phyloP scores from a whole-genome alignment of 192 early-diverging fungal species.

The Dimargaris verticillata region DNA sequence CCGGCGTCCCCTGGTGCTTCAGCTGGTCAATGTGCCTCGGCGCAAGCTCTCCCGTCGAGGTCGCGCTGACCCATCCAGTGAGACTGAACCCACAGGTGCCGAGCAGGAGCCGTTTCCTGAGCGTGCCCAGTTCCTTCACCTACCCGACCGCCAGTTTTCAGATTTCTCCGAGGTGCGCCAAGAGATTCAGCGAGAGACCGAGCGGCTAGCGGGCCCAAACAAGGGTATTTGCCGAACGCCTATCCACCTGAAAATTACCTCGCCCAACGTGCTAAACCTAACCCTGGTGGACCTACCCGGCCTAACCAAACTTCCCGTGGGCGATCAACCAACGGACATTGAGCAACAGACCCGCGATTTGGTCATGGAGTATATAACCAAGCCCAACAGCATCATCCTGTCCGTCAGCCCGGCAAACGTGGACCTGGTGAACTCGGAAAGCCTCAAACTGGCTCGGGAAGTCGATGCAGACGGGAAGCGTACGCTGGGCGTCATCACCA shows the following conservation, averaged over 20 bases:
- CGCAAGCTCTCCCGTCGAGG: slow-evolving; percentile 12
- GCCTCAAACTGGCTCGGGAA: slow-evolving; percentile 70
- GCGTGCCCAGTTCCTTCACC: slow-evolving; percentile 57
- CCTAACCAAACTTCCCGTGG: slow-evolving; percentile 56
- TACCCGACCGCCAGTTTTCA: slow-evolving; percentile 55
- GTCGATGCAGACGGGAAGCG: slow-evolving; percentile 64
- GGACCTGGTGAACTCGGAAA: slow-evolving; percentile 70
- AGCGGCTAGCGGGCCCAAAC: slow-evolving; percentile 57
- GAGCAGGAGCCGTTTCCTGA: slow-evolving; percentile 6
- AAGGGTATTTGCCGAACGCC: slow-evolving; percentile 63
- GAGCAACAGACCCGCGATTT: slow-evolving; percentile 61
- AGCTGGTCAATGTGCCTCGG: slow-evolving; percentile 45
- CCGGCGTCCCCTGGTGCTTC: slow-evolving; percentile 61
- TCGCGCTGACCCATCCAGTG: neutral
- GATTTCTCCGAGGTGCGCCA: slow-evolving; percentile 59
- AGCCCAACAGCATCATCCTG: slow-evolving; percentile 72
- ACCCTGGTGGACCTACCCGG: slow-evolving; percentile 75
- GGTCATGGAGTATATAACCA: slow-evolving; percentile 61
- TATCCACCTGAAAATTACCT: slow-evolving; percentile 61
- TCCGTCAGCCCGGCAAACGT: slow-evolving; percentile 69
- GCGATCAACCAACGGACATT: slow-evolving; percentile 70
- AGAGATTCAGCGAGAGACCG: slow-evolving; percentile 69
- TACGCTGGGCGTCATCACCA: slow-evolving; percentile 66
- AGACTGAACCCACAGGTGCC: neutral
- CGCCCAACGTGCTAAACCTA: slow-evolving; percentile 56